phyloP scores from a whole-genome alignment of 306 rosid species.

The Comarum palustre region DNA sequence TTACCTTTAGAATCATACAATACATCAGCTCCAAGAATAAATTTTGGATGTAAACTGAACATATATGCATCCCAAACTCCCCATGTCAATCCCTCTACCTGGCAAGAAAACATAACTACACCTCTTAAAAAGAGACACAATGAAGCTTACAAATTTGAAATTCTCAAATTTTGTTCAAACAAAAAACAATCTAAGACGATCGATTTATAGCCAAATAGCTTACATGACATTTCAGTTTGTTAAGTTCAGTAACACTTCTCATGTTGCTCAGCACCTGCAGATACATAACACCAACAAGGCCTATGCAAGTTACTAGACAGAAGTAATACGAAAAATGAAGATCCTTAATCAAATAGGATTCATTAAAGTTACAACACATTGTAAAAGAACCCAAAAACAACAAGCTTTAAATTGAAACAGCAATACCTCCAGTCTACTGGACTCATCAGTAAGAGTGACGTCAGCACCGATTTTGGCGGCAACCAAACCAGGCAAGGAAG shows the following conservation, averaged over 20 bases:
- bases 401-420: neutral
- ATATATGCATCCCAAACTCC: conserved; percentile 81
- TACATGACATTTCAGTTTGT: conserved; percentile 71
- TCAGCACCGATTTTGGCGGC: conserved; percentile 68
- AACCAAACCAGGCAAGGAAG: conserved; percentile 77
- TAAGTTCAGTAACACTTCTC: conserved; percentile 63
- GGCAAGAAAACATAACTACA: conserved; percentile 6
- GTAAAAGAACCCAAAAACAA: neutral
- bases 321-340: neutral
- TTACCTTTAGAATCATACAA: conserved; percentile 73
- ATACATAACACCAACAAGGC: conserved; percentile 22
- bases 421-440: conserved; percentile 53
- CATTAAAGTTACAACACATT: neutral
- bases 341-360: neutral
- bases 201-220: conserved; percentile 14
- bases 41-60: conserved; percentile 57
- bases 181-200: neutral
- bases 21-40: conserved; percentile 86
- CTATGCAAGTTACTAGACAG: conserved; percentile 7
- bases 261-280: conserved; percentile 83
- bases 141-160: neutral
- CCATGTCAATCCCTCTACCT: conserved; percentile 85
- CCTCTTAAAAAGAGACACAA: conserved; percentile 18
- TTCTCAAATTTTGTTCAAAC: neutral
- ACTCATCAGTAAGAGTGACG: conserved; percentile 70